A percentile compares a stretch with the other conserved stretches of the same genome.
phyloP scores from a whole-genome alignment of 805 yeast species.

The Saccharomycopsis vini region DNA sequence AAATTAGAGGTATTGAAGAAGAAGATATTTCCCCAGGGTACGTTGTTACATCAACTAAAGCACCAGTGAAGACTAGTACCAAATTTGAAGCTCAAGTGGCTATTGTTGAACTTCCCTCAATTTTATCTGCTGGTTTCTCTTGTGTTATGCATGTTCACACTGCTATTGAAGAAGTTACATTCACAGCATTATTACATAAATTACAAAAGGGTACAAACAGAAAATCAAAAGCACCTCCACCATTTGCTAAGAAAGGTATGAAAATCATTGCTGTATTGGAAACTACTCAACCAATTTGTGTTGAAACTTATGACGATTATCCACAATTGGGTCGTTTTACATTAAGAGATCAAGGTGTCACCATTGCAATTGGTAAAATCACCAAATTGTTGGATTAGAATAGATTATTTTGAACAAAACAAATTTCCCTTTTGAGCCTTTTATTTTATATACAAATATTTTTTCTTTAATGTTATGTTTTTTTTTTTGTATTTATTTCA shows the following conservation, averaged over 20 bases:
- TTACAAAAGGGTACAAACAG: slow-evolving; percentile 95
- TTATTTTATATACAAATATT: too few relatives aligned
- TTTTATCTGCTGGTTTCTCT: slow-evolving; percentile 88
- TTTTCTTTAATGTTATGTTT: background rate
- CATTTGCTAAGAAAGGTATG: slow-evolving; percentile 98
- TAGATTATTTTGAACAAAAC: background rate
- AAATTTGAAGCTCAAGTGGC: slow-evolving; percentile 94
- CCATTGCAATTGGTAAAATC: slow-evolving; percentile 97
- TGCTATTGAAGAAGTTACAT: slow-evolving; percentile 90
- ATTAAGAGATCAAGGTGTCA: slow-evolving; percentile 95
- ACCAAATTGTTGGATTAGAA: slow-evolving; percentile 61
- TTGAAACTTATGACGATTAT: slow-evolving; percentile 84
- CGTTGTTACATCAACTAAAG: slow-evolving; percentile 75
- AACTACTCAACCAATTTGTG: slow-evolving; percentile 79
- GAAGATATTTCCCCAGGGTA: slow-evolving; percentile 91
- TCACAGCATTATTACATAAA: slow-evolving; percentile 79
- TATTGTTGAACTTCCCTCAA: slow-evolving; percentile 90
- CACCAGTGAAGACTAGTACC: slow-evolving; percentile 87
- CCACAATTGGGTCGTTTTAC: slow-evolving; percentile 98
- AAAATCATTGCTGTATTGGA: slow-evolving; percentile 90
- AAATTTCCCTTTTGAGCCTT: too few relatives aligned
- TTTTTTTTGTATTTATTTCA: too few relatives aligned
- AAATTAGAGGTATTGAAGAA: slow-evolving; percentile 92
- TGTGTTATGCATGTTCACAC: slow-evolving; percentile 99
- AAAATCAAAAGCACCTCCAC: slow-evolving; percentile 93